Percentiles rank a stretch among this genome's conserved stretches.
These are phyloP conservation scores for Pyricularia grisea DNA, from an alignment of 2,329 filamentous ascomycete species.

Conservation along the genomic window DNA sequence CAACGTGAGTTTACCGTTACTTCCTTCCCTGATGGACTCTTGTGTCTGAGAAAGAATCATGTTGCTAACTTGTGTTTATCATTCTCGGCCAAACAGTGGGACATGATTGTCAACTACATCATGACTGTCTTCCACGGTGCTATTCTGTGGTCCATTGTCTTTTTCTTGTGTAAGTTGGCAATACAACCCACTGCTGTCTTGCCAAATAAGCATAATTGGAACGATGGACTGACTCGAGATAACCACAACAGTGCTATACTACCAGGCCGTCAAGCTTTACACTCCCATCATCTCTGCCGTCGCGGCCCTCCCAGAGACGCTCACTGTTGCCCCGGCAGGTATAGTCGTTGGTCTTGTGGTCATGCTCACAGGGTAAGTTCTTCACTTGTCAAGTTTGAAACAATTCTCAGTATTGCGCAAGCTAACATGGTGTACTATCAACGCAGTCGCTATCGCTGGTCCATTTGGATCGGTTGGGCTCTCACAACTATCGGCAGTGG, in stretches of 20 bases:
- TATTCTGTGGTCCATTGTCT: slow-evolving; percentile 42
- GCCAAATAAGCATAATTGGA: slow-evolving; percentile 21
- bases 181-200: not conserved
- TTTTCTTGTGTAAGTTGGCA: slow-evolving; percentile 34
- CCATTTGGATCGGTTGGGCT: slow-evolving; percentile 37
- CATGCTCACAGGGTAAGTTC: slow-evolving; percentile 9
- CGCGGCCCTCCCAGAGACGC: slow-evolving; percentile 47
- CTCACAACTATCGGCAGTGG: slow-evolving; percentile 40
- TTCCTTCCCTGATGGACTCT: not conserved
- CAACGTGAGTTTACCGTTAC: slow-evolving; percentile 16
- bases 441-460: slow-evolving; percentile 50
- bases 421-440: slow-evolving; percentile 10
- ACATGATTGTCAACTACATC: slow-evolving; percentile 12
- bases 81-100: slow-evolving; percentile 4
- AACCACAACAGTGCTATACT: slow-evolving; percentile 26
- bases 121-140: slow-evolving; percentile 39
- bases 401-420: not conserved
- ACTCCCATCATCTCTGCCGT: slow-evolving; percentile 44
- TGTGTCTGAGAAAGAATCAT: slow-evolving; percentile 31
- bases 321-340: slow-evolving; percentile 54
- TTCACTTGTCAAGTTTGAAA: not conserved
- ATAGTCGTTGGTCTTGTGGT: slow-evolving; percentile 45
- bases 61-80: not conserved
- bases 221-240: slow-evolving; percentile 1
- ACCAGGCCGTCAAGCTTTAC: slow-evolving; percentile 42